phyloP scores from a whole-genome alignment of 2,329 filamentous ascomycete genomes.

The Pyricularia sp. region DNA sequence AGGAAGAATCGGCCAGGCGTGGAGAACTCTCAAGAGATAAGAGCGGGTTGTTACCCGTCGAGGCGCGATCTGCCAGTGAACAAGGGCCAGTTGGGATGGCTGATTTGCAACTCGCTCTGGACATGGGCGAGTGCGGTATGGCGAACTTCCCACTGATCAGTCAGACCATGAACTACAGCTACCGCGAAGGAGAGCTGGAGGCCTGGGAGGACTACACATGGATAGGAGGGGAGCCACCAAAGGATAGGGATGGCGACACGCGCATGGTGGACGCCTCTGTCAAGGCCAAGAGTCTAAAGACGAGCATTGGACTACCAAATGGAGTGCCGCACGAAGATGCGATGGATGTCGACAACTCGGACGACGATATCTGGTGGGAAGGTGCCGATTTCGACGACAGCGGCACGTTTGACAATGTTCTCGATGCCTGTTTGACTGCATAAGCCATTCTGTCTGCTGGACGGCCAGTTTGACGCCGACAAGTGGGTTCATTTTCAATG shows the following conservation, averaged over 20 bases:
- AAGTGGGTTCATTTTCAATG: background rate
- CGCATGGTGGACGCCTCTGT: conserved; percentile 17
- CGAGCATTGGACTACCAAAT: conserved; percentile 24
- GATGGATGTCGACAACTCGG: conserved; percentile 45
- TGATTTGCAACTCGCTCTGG: conserved; percentile 63
- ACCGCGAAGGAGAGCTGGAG: conserved; percentile 65
- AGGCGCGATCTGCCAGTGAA: conserved; percentile 62
- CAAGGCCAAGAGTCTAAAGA: conserved; percentile 21
- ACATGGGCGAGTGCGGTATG: conserved; percentile 63
- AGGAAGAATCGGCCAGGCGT: conserved; percentile 60
- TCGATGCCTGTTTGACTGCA: conserved; percentile 41
- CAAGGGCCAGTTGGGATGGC: conserved; percentile 61
- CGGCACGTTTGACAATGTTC: conserved; percentile 38
- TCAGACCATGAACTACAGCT: conserved; percentile 55
- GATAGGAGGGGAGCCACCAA: conserved; percentile 22
- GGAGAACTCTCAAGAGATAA: conserved; percentile 65
- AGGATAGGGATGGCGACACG: conserved; percentile 15
- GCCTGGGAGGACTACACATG: conserved; percentile 48
- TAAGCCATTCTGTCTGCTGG: background rate
- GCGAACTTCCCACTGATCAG: conserved; percentile 65
- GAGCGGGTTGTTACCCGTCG: conserved; percentile 65
- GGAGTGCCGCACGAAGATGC: conserved; percentile 33
- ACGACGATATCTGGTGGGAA: conserved; percentile 48
- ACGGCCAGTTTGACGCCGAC: background rate
- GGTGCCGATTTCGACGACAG: conserved; percentile 40